Evolutionary conservation across 805 yeast species (phyloP), one percentile per base, ranked within the genome.

Genomic region (Kodamaea fukazawae): DNA sequence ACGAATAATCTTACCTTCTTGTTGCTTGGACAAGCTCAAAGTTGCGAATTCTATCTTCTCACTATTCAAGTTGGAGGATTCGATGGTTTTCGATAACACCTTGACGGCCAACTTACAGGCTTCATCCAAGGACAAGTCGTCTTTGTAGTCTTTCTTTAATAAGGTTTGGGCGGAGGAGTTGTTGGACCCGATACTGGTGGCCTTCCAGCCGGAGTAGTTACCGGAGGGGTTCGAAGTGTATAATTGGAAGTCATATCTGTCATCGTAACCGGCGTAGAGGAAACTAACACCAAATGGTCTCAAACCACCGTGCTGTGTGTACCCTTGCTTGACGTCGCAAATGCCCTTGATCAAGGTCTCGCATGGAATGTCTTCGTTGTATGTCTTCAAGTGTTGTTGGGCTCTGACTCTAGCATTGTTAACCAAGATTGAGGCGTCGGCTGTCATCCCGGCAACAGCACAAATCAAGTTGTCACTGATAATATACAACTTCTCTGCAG

Each of bases 281-380:
- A 93, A 90, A 38, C 96, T 85, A 29, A 93, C 99, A 56, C 99
- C 99, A 61, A 89, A 93, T 14, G 99, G 99, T 65, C 99, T 83
- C 56, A 93, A 76, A 27, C 99, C 99, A 59, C 99, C 99, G 59
- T 86, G 96, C 65, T 93, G 99, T 6, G 99, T 93, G 64, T 93
- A 93, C 8, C 98, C 96, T 63, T 93, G 99, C 65, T 93, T 93
- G 47, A 87, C 78, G 65, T 93, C 95, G 68, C 97, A 89, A 47
- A 93, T 73, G 48, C 84, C 75, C 58, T 87, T 86, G 48, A 93
- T 96, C 48, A 93, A 77, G 40, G 82, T 74, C 63, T 89, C 97
- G 43, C 91, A 85, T n/a, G 97, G 97, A 36, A 91, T 86, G 47
- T 89, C 89, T 65, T 89, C 96, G 58, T 86, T 86, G 64, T 89